phyloP scores from a whole-genome alignment of 805 yeast species.

The Danielozyma ontarioensis region DNA sequence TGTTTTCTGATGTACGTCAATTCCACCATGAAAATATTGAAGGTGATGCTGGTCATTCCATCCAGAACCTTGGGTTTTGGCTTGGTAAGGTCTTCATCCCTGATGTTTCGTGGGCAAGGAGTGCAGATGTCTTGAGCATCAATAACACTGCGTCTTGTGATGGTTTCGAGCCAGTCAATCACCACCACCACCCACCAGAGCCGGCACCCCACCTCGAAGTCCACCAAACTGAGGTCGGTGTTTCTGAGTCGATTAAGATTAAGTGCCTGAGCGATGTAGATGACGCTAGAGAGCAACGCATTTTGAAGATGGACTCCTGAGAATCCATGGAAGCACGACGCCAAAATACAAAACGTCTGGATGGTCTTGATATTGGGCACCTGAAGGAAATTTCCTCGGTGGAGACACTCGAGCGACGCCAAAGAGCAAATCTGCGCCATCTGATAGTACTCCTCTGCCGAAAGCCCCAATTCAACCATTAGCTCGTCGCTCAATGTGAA shows the following conservation, averaged over 20 bases:
- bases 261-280: conserved; percentile 17
- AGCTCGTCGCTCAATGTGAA: conserved; percentile 18
- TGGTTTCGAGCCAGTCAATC: conserved; percentile 28
- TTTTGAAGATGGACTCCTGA: conserved; percentile 24
- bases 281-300: conserved; percentile 13
- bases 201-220: conserved; percentile 9
- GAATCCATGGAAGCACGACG: conserved; percentile 18
- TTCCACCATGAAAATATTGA: conserved; percentile 11
- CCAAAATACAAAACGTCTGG: conserved; percentile 20
- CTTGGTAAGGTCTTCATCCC: conserved; percentile 6
- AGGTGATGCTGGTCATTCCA: conserved; percentile 13
- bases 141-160: conserved; percentile 16
- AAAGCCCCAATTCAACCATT: conserved; percentile 12
- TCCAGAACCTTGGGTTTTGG: conserved; percentile 11
- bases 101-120: conserved; percentile 15
- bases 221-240: conserved; percentile 3
- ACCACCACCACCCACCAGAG: conserved; percentile 25
- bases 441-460: conserved; percentile 17
- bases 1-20: conserved; percentile 15
- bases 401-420: conserved; percentile 25
- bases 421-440: conserved; percentile 22
- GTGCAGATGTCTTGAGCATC: conserved; percentile 13
- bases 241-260: conserved; percentile 12
- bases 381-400: conserved; percentile 27
- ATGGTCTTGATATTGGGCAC: conserved; percentile 17